Evolutionary conservation across 2,329 filamentous ascomycete genomes (phyloP).

Genomic region (Emericellopsis atlantica): DNA sequence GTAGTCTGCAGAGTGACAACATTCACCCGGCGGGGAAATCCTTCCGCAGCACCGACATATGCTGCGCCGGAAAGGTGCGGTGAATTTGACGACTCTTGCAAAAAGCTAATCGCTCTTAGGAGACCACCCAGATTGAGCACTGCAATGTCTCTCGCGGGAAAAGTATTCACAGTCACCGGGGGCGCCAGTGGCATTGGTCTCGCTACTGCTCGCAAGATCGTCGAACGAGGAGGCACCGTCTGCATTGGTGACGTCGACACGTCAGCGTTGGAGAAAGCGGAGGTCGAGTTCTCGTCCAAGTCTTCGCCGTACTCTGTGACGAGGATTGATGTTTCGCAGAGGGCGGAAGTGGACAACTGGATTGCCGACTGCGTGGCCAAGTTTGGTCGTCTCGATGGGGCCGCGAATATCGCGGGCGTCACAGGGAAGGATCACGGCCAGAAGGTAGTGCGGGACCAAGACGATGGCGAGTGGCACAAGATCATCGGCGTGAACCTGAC

Average conservation of each 20-base stretch:
- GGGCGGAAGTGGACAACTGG: constrained; percentile 36
- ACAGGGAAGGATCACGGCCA: constrained; percentile 29
- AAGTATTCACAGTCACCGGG: constrained; percentile 7
- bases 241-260: constrained; percentile 24
- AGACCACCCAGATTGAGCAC: neutral
- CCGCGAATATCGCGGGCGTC: constrained; percentile 42
- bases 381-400: constrained; percentile 39
- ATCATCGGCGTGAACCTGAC: constrained; percentile 36
- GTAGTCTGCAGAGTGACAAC: no score
- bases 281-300: constrained; percentile 1
- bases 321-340: constrained; percentile 34
- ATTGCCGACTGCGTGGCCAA: constrained; percentile 29
- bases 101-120: no score
- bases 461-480: constrained; percentile 34
- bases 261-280: constrained; percentile 13
- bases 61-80: no score
- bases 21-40: no score
- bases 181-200: constrained; percentile 10
- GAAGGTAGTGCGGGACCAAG: constrained; percentile 25
- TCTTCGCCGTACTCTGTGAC: constrained; percentile 16
- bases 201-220: constrained; percentile 2
- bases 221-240: constrained; percentile 10
- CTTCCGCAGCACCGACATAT: no score
- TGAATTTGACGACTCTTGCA: no score
- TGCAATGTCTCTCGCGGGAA: constrained; percentile 1